Evolutionary conservation across 805 yeast species (phyloP), one percentile per base, ranked within the genome.

Genomic region (Cyberlindnera nakhonratchasimensis): DNA sequence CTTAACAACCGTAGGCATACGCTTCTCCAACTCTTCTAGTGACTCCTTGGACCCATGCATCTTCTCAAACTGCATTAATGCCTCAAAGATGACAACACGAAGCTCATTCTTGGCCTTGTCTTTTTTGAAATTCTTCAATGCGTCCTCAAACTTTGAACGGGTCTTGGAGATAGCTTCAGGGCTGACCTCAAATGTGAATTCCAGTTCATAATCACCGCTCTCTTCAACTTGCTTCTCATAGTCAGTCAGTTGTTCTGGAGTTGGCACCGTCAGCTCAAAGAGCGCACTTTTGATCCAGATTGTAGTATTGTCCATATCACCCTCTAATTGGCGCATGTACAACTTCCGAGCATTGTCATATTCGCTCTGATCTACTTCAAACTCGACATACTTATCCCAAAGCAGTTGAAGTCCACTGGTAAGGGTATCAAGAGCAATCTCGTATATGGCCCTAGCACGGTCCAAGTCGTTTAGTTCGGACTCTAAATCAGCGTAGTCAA

Each of bases 401-500:
- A 66, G 43, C 6, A 26, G 17, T 2, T 43, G 50, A 40, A 13
- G 39, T 54, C 44, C 57, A 39, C 48, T 32, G 51, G 60, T 44
- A 47, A 49, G 8, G 7, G 45, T 31, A 6, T 61, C 52, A 42
- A 66, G 40, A 1, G 83, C 84, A 6, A 84, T 50, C 24, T 76
- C 74, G 51, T 66, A 82, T 4, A 91, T 71, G 0, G 78, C 82
- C 20, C 77, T 65, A n/a, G 82, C 74, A 37, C 98, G 66, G 3
- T 78, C 83, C 29, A 67, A 59, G 45, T 93, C 97, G 16, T 82
- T 85, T 20, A 86, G 59, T 19, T 67, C 67, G 38, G 65, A 67
- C 60, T 91, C 98, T 49, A 90, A 71, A 4, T 71, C 72, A 2
- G 90, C 81, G 63, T 78, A 89, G 5, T 72, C 71, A 3, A 74